A percentile compares a stretch with the other conserved stretches of the same genome.
Evolutionary conservation across 768 basidiomycete species (phyloP).

Genomic region (Serendipita sp.): DNA sequence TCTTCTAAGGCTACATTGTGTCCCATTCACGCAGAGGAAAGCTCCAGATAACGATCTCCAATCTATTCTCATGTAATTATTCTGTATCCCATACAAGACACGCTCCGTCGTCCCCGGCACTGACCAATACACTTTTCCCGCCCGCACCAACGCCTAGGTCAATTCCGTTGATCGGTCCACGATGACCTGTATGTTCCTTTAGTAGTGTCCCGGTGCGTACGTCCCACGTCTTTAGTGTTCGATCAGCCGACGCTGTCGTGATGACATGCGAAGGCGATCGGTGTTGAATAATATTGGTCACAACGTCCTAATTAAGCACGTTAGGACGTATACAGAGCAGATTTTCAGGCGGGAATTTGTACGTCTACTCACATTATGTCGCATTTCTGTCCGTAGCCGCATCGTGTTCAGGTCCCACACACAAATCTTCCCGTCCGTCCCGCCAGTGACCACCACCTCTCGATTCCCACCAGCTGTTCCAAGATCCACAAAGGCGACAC

Average conservation of each 20-base stretch:
- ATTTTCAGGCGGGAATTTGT: not conserved
- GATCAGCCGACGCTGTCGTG: constrained; percentile 78
- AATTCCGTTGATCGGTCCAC: constrained; percentile 43
- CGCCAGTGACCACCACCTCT: constrained; percentile 62
- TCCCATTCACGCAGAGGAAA: too few species aligned
- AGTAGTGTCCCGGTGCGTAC: constrained; percentile 66
- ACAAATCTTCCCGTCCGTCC: constrained; percentile 85
- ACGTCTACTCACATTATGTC: constrained; percentile 65
- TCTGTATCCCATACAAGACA: constrained; percentile 72
- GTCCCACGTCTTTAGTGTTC: constrained; percentile 83
- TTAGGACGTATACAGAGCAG: not conserved
- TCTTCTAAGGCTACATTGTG: too few species aligned
- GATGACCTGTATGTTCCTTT: constrained; percentile 71
- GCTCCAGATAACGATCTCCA: too few species aligned
- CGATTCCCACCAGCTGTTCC: constrained; percentile 36
- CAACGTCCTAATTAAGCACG: constrained; percentile 46
- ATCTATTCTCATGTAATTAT: not conserved
- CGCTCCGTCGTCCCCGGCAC: constrained; percentile 79
- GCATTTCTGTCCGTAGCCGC: constrained; percentile 62
- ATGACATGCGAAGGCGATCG: constrained; percentile 52
- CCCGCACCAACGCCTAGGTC: constrained; percentile 53
- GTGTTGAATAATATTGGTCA: constrained; percentile 68
- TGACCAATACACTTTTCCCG: constrained; percentile 56
- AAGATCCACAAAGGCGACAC: constrained; percentile 68
- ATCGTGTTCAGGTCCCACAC: constrained; percentile 90